These are phyloP conservation scores for Triticum turgidum DNA, from an alignment of 176 grass and related monocot species.

Conservation along the genomic window DNA sequence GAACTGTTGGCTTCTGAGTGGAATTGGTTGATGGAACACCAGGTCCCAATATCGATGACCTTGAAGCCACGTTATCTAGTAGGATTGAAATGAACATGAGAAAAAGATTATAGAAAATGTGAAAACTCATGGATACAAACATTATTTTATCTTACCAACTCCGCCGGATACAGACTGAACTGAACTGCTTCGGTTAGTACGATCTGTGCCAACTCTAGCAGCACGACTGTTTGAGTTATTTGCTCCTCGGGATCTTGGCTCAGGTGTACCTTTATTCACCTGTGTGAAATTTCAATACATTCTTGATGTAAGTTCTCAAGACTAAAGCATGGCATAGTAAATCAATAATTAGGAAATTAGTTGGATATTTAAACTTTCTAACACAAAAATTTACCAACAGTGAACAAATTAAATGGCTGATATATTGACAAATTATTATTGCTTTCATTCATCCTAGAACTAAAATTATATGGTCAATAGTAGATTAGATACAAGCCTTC, in stretches of 20 bases:
- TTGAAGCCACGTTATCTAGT: slow-evolving; percentile 51
- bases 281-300: slow-evolving; percentile 43
- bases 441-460: slow-evolving; percentile 18
- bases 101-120: slow-evolving; percentile 15
- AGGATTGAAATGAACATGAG: slow-evolving; percentile 26
- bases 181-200: slow-evolving; percentile 44
- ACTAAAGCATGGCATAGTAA: neutral
- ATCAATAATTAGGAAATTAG: slow-evolving; percentile 26
- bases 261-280: slow-evolving; percentile 69
- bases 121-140: slow-evolving; percentile 22
- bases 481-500: neutral
- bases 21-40: slow-evolving; percentile 39
- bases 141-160: slow-evolving; percentile 34
- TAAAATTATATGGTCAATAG: slow-evolving; percentile 13
- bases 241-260: slow-evolving; percentile 64
- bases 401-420: slow-evolving; percentile 3
- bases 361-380: slow-evolving; percentile 20
- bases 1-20: slow-evolving; percentile 49
- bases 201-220: slow-evolving; percentile 60
- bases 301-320: slow-evolving; percentile 24
- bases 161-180: slow-evolving; percentile 58
- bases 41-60: slow-evolving; percentile 69
- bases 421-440: neutral
- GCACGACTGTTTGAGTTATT: slow-evolving; percentile 62
- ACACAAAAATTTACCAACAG: slow-evolving; percentile 2